Conservation (phyloP, 2,329 filamentous ascomycete genomes). For the Colletotrichum aenigma region DNA sequence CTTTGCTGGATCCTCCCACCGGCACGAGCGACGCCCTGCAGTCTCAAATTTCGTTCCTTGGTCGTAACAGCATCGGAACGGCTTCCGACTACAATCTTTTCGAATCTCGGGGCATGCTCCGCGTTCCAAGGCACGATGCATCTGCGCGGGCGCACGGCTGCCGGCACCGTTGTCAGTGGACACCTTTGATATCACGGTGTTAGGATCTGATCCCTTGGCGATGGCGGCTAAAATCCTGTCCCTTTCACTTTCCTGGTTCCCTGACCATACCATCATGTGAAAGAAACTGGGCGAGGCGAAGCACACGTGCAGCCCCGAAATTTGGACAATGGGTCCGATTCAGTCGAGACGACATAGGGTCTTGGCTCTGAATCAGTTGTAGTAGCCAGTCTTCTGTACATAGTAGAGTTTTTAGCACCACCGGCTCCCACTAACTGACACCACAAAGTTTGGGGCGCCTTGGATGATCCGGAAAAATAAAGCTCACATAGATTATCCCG, state of each 20-base stretch:
- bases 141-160: not conserved
- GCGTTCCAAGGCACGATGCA: not conserved
- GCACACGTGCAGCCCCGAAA: not conserved
- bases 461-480: not conserved
- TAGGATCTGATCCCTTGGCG: not conserved
- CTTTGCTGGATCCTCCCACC: not conserved
- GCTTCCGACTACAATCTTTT: not conserved
- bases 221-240: not conserved
- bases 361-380: not conserved
- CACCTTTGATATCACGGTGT: not conserved
- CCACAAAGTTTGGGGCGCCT: not conserved
- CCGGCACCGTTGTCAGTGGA: not conserved
- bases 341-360: not conserved
- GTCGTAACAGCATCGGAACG: not conserved
- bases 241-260: not conserved
- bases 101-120: not conserved
- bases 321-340: not conserved
- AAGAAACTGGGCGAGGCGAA: not conserved
- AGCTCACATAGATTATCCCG: not conserved
- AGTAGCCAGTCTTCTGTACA: not conserved
- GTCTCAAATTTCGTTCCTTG: not conserved
- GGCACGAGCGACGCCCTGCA: not conserved
- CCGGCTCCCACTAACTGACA: not conserved
- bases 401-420: not conserved
- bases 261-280: not conserved